Evolutionary conservation across 176 grass and related monocot species (phyloP).

Genomic region (Oryza glaberrima): DNA sequence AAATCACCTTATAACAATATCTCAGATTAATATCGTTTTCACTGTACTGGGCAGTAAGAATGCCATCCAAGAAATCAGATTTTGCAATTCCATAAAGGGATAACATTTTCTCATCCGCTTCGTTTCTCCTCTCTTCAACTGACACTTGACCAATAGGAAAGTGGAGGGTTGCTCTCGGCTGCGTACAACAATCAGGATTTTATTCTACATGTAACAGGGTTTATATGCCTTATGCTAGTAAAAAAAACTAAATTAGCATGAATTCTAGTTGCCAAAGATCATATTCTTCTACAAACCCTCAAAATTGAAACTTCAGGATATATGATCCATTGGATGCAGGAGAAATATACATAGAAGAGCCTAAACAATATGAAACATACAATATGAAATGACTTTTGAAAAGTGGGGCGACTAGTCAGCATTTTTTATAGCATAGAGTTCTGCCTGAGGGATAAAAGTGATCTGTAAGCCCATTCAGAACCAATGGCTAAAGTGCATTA

Average conservation of each 20-base stretch:
- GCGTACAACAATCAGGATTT: constrained; percentile 36
- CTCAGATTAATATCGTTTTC: constrained; percentile 79
- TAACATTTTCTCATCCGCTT: constrained; percentile 60
- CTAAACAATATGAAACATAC: background rate
- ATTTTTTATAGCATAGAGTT: constrained; percentile 1
- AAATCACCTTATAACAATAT: constrained; percentile 91
- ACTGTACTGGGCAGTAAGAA: constrained; percentile 70
- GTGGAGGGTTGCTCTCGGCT: constrained; percentile 79
- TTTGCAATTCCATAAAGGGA: constrained; percentile 69
- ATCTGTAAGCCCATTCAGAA: background rate
- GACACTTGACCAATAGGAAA: constrained; percentile 92
- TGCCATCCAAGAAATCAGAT: constrained; percentile 78
- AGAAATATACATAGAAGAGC: constrained; percentile 6
- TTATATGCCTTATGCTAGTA: background rate
- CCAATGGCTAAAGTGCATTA: background rate
- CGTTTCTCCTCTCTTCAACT: constrained; percentile 62
- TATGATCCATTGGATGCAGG: background rate
- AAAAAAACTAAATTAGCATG: background rate
- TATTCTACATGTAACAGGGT: constrained; percentile 24
- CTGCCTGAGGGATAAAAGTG: background rate
- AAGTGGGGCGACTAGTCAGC: background rate
- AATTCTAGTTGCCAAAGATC: constrained; percentile 21
- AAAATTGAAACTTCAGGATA: background rate
- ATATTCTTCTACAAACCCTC: constrained; percentile 14
- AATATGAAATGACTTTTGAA: background rate